Evolutionary conservation across 148 eudicot species (phyloP).

Genomic region (Limonium bicolor): DNA sequence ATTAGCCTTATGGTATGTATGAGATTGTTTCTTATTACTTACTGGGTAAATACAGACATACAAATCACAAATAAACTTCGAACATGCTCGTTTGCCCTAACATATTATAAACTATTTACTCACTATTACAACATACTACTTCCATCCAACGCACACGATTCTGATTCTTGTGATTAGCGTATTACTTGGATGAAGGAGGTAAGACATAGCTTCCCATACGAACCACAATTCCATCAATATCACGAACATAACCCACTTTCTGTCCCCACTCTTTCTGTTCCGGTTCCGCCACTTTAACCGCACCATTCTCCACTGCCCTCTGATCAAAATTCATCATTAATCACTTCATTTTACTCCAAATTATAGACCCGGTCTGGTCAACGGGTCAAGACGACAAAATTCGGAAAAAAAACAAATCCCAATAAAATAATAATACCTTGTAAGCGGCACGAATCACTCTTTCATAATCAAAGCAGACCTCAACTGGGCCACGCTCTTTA

Average conservation of each 20-base stretch:
- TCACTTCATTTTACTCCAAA: background rate
- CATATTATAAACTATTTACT: too few relatives aligned
- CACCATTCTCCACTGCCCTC: conserved; percentile 91
- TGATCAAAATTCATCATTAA: conserved; percentile 9
- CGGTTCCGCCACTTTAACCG: conserved; percentile 53
- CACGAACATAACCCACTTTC: conserved; percentile 85
- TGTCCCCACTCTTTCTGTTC: conserved; percentile 89
- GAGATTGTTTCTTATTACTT: too few relatives aligned
- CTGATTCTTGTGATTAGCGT: too few relatives aligned
- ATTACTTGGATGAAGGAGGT: conserved; percentile 4
- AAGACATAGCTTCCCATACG: conserved; percentile 64
- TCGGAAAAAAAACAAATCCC: background rate
- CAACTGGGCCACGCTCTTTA: conserved; percentile 38
- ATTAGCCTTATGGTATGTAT: too few relatives aligned
- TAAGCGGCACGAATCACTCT: conserved; percentile 82
- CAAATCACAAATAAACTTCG: too few relatives aligned
- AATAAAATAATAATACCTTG: conserved; percentile 30
- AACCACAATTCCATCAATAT: conserved; percentile 60
- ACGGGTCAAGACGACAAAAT: too few relatives aligned
- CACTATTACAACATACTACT: too few relatives aligned
- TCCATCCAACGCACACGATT: too few relatives aligned
- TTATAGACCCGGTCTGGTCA: too few relatives aligned
- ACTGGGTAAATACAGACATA: too few relatives aligned
- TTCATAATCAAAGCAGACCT: conserved; percentile 60
- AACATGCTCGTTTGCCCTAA: too few relatives aligned